These are phyloP conservation scores for Neofusicoccum laricinum DNA, from an alignment of 2,329 filamentous ascomycete species.

Conservation along the genomic window DNA sequence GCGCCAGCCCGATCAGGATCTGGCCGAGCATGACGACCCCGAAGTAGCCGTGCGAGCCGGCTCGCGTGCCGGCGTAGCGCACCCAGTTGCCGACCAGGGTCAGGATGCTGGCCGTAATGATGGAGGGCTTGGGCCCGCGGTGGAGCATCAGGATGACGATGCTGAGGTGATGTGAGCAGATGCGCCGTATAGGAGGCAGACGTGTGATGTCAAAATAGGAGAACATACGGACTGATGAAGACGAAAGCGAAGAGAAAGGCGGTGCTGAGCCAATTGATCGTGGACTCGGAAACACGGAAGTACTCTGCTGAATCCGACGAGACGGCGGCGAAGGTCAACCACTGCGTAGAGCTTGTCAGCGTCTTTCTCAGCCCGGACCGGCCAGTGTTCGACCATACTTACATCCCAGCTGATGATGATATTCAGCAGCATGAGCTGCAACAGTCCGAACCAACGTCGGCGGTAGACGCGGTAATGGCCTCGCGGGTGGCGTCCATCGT, in stretches of 20 bases:
- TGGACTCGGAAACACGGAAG: conserved; percentile 70
- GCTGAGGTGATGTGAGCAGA: conserved; percentile 19
- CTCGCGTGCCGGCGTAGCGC: conserved; percentile 69
- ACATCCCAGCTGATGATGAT: conserved; percentile 95
- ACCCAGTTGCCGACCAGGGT: conserved; percentile 88
- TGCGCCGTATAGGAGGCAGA: neutral
- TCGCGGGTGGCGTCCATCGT: neutral
- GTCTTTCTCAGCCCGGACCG: neutral
- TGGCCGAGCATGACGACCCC: conserved; percentile 85
- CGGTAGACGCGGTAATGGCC: conserved; percentile 62
- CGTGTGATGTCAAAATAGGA: neutral
- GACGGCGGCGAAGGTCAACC: conserved; percentile 88
- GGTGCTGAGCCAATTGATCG: conserved; percentile 91
- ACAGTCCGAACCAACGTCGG: conserved; percentile 82
- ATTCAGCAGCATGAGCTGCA: conserved; percentile 82
- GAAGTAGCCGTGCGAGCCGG: conserved; percentile 59
- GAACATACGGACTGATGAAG: conserved; percentile 60
- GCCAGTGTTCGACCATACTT: conserved; percentile 43
- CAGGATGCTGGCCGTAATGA: conserved; percentile 69
- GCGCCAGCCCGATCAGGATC: conserved; percentile 81
- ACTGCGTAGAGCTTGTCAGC: conserved; percentile 51
- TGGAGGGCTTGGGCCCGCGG: conserved; percentile 69
- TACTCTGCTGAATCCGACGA: conserved; percentile 70
- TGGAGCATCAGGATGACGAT: conserved; percentile 75
- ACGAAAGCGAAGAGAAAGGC: conserved; percentile 84